These are phyloP conservation scores for Mortierella sp. DNA, from an alignment of 371 early-diverging fungal species.

Conservation along the genomic window DNA sequence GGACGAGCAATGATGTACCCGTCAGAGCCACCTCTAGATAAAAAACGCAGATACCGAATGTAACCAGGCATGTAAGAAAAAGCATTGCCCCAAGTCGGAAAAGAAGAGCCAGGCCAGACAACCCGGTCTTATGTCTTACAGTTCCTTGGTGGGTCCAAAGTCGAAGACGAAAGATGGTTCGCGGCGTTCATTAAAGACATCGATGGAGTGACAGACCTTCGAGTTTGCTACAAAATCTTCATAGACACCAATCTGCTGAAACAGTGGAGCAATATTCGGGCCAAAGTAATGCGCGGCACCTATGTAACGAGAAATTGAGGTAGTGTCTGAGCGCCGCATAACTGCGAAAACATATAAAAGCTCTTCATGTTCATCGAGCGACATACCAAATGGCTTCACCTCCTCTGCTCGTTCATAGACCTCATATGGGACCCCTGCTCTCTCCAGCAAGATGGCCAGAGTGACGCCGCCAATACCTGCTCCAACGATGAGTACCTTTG, in stretches of 20 bases:
- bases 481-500: not conserved
- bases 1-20: constrained; percentile 22
- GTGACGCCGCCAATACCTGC: constrained; percentile 16
- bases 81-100: no score
- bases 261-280: no score
- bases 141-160: no score
- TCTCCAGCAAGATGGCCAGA: constrained; percentile 2
- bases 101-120: no score
- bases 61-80: not conserved
- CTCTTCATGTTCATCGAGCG: not conserved
- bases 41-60: not conserved
- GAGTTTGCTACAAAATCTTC: no score
- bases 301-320: not conserved
- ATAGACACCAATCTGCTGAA: no score
- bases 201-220: no score
- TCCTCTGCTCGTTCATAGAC: constrained; percentile 12
- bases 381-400: constrained; percentile 16
- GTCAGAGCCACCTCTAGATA: constrained; percentile 5
- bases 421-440: constrained; percentile 9
- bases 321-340: no score
- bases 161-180: no score
- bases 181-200: no score
- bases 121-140: no score
- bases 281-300: not conserved
- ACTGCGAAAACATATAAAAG: no score